Percentiles rank a stretch among this genome's conserved stretches.
phyloP scores from a whole-genome alignment of 768 basidiomycete species.

The Boletus rubescentipes region DNA sequence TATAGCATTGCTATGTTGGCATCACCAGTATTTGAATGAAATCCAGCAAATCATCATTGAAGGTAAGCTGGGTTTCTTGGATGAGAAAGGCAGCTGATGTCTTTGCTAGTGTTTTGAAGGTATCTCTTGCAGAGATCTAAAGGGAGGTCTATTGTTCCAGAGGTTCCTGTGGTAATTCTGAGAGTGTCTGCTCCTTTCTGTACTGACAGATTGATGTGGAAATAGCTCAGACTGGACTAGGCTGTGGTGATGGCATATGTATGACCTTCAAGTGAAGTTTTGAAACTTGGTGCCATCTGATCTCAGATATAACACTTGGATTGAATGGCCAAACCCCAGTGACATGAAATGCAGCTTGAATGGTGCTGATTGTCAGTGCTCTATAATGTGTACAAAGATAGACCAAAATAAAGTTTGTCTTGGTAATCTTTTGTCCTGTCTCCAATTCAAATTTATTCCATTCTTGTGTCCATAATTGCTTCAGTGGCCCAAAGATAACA shows the following conservation, averaged over 20 bases:
- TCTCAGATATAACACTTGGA: background rate
- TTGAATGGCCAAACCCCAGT: background rate
- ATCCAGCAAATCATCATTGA: background rate
- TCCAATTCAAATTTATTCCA: background rate
- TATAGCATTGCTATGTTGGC: background rate
- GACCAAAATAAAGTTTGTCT: background rate
- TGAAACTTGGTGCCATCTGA: background rate
- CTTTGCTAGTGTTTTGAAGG: too few relatives aligned
- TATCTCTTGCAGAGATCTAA: too few relatives aligned
- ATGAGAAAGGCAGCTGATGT: background rate
- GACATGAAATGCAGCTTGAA: background rate
- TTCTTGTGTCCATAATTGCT: slow-evolving; percentile 27
- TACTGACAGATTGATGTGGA: too few relatives aligned
- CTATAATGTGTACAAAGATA: background rate
- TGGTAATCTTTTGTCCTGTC: background rate
- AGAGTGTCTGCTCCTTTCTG: too few relatives aligned
- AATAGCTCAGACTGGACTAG: background rate
- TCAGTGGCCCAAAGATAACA: slow-evolving; percentile 35
- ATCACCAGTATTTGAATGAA: background rate
- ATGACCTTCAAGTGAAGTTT: background rate
- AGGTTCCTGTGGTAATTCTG: too few relatives aligned
- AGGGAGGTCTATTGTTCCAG: too few relatives aligned
- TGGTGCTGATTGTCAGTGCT: background rate
- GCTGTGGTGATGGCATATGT: background rate
- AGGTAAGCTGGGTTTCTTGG: background rate